phyloP scores from a whole-genome alignment of 129 eudicot genomes.

The Arctium lappa region DNA sequence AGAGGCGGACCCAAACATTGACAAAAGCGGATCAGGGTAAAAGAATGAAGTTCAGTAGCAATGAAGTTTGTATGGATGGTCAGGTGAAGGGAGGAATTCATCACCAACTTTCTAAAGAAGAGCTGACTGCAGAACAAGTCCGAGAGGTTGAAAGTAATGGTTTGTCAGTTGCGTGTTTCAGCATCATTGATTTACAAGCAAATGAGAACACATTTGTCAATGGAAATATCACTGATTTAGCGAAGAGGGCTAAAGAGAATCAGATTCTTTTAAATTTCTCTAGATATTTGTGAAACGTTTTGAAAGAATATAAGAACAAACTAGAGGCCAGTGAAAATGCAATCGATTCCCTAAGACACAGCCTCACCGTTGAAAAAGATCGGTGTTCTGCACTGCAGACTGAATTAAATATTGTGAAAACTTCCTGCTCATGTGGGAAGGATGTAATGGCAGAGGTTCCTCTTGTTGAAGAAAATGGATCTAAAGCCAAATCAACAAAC shows the following conservation, averaged over 20 bases:
- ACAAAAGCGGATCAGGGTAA: constrained; percentile 50
- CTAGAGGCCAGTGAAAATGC: constrained; percentile 49
- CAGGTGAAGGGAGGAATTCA: constrained; percentile 26
- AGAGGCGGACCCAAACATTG: constrained; percentile 54
- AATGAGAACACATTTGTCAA: background rate
- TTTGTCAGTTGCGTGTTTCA: constrained; percentile 20
- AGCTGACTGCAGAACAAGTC: constrained; percentile 18
- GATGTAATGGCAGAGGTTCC: constrained; percentile 13
- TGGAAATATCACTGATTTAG: background rate
- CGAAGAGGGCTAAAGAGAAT: constrained; percentile 39
- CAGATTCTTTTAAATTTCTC: constrained; percentile 54
- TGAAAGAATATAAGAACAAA: constrained; percentile 67
- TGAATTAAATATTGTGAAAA: constrained; percentile 41
- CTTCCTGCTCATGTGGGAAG: constrained; percentile 25
- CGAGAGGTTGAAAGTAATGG: constrained; percentile 24
- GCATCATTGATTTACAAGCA: background rate
- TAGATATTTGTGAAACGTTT: constrained; percentile 64
- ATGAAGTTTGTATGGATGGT: constrained; percentile 33
- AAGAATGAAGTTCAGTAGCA: constrained; percentile 46
- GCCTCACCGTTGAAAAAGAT: constrained; percentile 36
- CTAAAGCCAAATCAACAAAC: background rate
- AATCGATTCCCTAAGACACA: constrained; percentile 31
- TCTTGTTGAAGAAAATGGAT: constrained; percentile 12
- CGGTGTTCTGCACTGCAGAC: constrained; percentile 38
- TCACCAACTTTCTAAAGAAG: constrained; percentile 35